Conservation (phyloP, 345 rosid genomes). For the sweet orange (Citrus sinensis) region DNA sequence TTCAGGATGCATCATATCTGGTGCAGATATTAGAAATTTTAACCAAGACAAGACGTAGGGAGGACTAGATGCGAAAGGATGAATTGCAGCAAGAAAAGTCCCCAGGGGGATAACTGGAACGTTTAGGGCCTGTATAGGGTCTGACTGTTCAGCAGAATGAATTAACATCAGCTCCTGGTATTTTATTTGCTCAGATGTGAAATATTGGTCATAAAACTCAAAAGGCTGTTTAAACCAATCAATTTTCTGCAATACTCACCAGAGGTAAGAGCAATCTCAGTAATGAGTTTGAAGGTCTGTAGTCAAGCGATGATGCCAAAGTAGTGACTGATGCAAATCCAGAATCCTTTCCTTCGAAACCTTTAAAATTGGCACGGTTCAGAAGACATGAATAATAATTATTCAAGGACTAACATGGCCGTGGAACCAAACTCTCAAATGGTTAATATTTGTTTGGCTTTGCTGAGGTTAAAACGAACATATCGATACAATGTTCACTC, state of each 20-base stretch:
- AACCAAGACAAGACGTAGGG: constrained; percentile 66
- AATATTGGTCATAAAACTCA: not conserved
- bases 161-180: constrained; percentile 8
- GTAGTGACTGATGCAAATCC: constrained; percentile 65
- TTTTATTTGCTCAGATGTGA: not conserved
- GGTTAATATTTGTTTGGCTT: not conserved
- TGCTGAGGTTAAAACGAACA: not conserved
- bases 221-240: not conserved
- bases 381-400: constrained; percentile 2
- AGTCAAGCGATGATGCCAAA: constrained; percentile 77
- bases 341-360: constrained; percentile 60
- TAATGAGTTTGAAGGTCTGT: constrained; percentile 61
- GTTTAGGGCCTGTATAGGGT: constrained; percentile 59
- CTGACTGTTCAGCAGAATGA: constrained; percentile 40
- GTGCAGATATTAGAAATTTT: constrained; percentile 55
- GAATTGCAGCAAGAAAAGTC: constrained; percentile 47
- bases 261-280: constrained; percentile 69
- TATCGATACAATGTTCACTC: not conserved
- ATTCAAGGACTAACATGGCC: not conserved
- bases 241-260: constrained; percentile 42
- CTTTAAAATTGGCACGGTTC: constrained; percentile 26
- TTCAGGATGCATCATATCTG: constrained; percentile 66
- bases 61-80: constrained; percentile 62
- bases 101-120: constrained; percentile 68
- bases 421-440: not conserved